Conservation (phyloP, 306 rosid genomes). For the Gastrolobium villosum region DNA sequence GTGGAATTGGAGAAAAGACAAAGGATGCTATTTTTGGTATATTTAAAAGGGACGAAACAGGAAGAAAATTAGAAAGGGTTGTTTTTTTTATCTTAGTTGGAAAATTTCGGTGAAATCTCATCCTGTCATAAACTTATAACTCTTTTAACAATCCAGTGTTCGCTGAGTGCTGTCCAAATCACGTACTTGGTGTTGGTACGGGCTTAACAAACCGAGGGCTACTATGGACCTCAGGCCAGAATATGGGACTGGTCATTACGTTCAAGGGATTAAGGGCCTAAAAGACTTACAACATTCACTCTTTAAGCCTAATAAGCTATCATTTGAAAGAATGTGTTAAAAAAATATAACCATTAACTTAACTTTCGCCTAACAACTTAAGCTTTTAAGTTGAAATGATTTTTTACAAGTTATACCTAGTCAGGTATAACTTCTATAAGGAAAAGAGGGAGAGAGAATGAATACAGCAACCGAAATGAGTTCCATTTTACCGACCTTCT, state of each 20-base stretch:
- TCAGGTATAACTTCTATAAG: constrained; percentile 10
- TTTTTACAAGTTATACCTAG: too few species aligned
- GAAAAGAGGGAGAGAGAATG: neutral
- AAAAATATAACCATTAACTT: too few species aligned
- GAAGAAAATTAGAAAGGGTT: constrained; percentile 21
- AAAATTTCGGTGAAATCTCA: constrained; percentile 12
- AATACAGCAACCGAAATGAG: constrained; percentile 5
- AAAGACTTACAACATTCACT: neutral
- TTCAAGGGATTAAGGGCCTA: neutral
- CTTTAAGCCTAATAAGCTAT: too few species aligned
- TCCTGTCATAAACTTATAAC: neutral
- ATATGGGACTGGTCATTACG: neutral
- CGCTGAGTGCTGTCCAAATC: constrained; percentile 12
- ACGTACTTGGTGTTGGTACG: constrained; percentile 5
- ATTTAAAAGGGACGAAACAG: constrained; percentile 22
- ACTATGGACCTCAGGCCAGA: neutral
- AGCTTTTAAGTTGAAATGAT: too few species aligned
- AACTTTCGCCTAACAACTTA: too few species aligned
- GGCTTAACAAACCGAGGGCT: constrained; percentile 27
- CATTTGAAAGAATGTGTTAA: too few species aligned
- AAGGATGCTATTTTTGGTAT: neutral
- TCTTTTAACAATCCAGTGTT: neutral
- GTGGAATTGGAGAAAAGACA: constrained; percentile 43
- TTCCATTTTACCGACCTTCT: neutral
- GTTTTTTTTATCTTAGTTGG: neutral